Evolutionary conservation across 1,139 yeast species (phyloP).

Genomic region (Maudiozyma humilis): DNA sequence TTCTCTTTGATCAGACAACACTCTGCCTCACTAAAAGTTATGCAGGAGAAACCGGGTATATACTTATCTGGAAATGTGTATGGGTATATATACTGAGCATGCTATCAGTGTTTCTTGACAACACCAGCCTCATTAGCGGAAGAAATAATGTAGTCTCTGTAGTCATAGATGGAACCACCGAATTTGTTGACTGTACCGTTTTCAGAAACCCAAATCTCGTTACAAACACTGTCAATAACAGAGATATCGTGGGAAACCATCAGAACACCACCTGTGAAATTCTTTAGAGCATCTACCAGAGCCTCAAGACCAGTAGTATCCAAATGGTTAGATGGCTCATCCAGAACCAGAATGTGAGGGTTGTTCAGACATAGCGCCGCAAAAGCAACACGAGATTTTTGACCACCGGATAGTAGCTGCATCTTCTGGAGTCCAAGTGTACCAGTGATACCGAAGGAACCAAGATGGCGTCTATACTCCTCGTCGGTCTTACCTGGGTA

Average conservation of each 20-base stretch:
- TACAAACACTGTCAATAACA: slow-evolving; percentile 79
- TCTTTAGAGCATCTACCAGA: slow-evolving; percentile 74
- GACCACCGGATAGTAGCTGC: slow-evolving; percentile 91
- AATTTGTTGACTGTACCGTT: slow-evolving; percentile 70
- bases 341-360: slow-evolving; percentile 89
- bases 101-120: slow-evolving; percentile 59
- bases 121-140: slow-evolving; percentile 82
- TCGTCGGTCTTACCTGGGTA: slow-evolving; percentile 94
- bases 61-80: no score
- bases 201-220: slow-evolving; percentile 93
- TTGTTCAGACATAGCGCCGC: slow-evolving; percentile 85
- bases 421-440: slow-evolving; percentile 86
- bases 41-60: no score
- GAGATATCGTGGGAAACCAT: slow-evolving; percentile 98
- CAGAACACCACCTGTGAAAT: slow-evolving; percentile 88
- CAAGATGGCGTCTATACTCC: slow-evolving; percentile 93
- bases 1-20: no score
- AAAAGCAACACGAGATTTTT: slow-evolving; percentile 94
- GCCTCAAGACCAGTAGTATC: slow-evolving; percentile 98
- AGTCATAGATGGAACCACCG: slow-evolving; percentile 77
- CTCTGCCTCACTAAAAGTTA: no score
- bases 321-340: slow-evolving; percentile 97
- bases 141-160: slow-evolving; percentile 77
- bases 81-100: neutral
- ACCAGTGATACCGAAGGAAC: slow-evolving; percentile 96